These are phyloP conservation scores for Gossypium bickii DNA, from an alignment of 345 rosid species.

Conservation along the genomic window DNA sequence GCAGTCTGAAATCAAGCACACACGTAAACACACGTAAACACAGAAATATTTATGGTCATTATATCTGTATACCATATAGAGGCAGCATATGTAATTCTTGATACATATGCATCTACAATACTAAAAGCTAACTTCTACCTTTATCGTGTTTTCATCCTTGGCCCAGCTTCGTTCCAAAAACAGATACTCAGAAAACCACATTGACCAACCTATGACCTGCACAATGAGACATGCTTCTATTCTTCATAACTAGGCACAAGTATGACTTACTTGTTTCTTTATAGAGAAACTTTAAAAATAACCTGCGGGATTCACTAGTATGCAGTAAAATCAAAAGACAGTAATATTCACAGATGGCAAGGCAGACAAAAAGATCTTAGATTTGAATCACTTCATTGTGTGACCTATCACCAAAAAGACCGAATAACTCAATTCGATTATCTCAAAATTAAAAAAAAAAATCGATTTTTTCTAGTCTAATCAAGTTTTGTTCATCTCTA, in stretches of 20 bases:
- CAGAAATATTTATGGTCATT: background rate
- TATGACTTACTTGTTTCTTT: background rate
- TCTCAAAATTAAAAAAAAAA: too few relatives aligned
- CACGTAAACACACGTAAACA: background rate
- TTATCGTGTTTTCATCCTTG: conserved; percentile 78
- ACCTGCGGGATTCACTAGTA: background rate
- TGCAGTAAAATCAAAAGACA: background rate
- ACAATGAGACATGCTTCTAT: background rate
- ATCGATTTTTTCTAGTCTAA: too few relatives aligned
- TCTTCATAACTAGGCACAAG: background rate
- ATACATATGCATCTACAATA: background rate
- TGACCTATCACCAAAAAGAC: background rate
- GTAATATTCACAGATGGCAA: background rate
- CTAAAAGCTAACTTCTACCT: conserved; percentile 32
- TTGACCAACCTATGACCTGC: conserved; percentile 98
- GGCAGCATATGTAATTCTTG: background rate
- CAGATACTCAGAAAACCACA: conserved; percentile 98
- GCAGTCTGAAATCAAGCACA: background rate
- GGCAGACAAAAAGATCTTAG: background rate
- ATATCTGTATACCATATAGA: background rate
- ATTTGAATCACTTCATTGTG: background rate
- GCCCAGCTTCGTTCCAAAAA: conserved; percentile 93
- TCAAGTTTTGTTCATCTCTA: too few relatives aligned
- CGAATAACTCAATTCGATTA: too few relatives aligned
- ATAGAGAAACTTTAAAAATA: background rate